phyloP scores from a whole-genome alignment of 2,329 filamentous ascomycete species.

The Fusarium globosum region DNA sequence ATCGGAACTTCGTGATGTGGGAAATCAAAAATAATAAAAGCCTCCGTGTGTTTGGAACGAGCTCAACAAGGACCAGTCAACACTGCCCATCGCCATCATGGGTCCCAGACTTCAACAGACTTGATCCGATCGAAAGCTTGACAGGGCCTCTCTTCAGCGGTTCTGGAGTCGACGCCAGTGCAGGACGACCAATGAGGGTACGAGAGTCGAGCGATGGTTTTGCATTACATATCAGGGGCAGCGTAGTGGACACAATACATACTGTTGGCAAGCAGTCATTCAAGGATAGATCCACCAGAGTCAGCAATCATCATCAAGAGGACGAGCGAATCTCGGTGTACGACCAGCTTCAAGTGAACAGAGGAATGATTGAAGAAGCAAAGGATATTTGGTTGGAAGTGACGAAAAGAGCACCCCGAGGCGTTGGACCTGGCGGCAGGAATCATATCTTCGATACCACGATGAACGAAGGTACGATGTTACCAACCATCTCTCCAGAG shows the following conservation, averaged over 20 bases:
- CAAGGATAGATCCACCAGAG: rapidly evolving
- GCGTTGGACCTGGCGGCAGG: rapidly evolving
- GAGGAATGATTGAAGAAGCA: neutral
- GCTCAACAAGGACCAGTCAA: rapidly evolving
- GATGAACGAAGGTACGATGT: too few species aligned
- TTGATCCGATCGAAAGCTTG: too few species aligned
- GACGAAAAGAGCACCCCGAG: rapidly evolving
- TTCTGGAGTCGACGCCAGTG: neutral
- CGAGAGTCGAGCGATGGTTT: too few species aligned
- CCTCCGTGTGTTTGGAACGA: neutral
- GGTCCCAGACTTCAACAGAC: neutral
- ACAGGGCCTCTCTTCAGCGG: too few species aligned
- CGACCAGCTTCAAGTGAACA: rapidly evolving
- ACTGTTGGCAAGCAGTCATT: neutral
- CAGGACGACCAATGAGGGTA: rapidly evolving
- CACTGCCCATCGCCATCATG: neutral
- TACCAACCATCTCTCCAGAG: rapidly evolving
- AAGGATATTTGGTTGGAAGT: neutral
- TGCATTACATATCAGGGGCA: rapidly evolving
- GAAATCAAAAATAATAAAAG: too few species aligned
- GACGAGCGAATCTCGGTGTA: rapidly evolving
- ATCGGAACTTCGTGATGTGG: too few species aligned
- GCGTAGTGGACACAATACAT: neutral
- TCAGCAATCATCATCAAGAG: too few species aligned
- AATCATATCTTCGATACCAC: neutral